phyloP scores from a whole-genome alignment of 2,329 filamentous ascomycete species.

The Thielaviopsis euricoi region DNA sequence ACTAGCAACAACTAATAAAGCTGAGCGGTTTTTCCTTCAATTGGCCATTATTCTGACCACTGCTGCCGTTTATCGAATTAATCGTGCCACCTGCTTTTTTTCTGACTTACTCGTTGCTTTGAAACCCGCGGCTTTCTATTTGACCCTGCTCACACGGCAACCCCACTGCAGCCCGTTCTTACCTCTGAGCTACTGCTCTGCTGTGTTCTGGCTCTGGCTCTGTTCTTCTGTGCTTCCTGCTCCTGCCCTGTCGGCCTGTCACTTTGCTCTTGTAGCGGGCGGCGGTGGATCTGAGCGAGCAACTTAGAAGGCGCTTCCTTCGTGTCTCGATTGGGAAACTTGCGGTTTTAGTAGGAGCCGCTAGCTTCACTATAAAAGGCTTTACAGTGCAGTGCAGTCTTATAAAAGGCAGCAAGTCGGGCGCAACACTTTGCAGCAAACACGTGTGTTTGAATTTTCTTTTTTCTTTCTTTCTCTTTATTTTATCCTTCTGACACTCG shows the following conservation, averaged over 20 bases:
- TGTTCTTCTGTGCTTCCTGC: neutral
- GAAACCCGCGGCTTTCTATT: conserved; percentile 8
- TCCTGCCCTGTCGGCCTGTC: neutral
- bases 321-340: neutral
- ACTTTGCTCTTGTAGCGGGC: no score
- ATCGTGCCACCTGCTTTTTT: neutral
- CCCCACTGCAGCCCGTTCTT: neutral
- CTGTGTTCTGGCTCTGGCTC: neutral
- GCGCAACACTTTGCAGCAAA: neutral
- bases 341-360: neutral
- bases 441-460: neutral
- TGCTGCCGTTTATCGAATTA: no score
- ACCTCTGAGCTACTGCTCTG: neutral
- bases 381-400: neutral
- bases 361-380: neutral
- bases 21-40: neutral
- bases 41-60: neutral
- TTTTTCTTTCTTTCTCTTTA: neutral
- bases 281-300: no score
- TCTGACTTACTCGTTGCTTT: conserved; percentile 4
- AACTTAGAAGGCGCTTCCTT: no score
- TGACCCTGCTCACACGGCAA: neutral
- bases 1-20: neutral
- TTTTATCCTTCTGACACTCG: neutral
- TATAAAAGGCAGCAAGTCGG: neutral